phyloP scores from a whole-genome alignment of 768 basidiomycete species.

The Lactifluus volemus region DNA sequence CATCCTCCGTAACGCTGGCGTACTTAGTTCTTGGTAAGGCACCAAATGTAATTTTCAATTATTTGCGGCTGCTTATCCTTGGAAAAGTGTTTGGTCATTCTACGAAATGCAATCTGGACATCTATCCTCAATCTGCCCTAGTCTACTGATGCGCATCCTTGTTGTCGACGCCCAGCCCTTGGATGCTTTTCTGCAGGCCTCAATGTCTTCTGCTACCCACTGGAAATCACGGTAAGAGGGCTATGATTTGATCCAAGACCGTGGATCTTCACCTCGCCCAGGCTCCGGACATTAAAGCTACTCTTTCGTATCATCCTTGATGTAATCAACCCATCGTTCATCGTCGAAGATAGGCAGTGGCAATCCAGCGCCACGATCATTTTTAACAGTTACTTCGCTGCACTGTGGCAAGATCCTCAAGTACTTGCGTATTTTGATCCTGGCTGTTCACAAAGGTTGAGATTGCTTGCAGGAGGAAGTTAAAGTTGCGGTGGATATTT shows the following conservation, averaged over 20 bases:
- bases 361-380: conserved; percentile 49
- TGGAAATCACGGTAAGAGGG: conserved; percentile 49
- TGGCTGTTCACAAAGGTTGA: background rate
- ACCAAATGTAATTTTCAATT: background rate
- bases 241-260: background rate
- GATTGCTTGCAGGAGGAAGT: conserved; percentile 51
- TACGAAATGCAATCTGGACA: conserved; percentile 53
- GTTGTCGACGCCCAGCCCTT: conserved; percentile 60
- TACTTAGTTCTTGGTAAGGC: conserved; percentile 52
- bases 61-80: background rate
- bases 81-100: conserved; percentile 53
- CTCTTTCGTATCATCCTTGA: conserved; percentile 62
- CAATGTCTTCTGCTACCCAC: conserved; percentile 29
- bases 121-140: conserved; percentile 44
- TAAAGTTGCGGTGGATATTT: conserved; percentile 47
- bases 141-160: conserved; percentile 49
- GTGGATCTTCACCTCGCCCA: conserved; percentile 21
- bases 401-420: conserved; percentile 55
- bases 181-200: conserved; percentile 37
- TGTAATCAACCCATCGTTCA: conserved; percentile 52
- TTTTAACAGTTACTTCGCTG: conserved; percentile 51
- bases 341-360: conserved; percentile 61
- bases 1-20: conserved; percentile 49
- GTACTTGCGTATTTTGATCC: conserved; percentile 29
- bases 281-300: conserved; percentile 43